Conservation (phyloP, 2,329 filamentous ascomycete genomes). For the Diplocarpon mali region DNA sequence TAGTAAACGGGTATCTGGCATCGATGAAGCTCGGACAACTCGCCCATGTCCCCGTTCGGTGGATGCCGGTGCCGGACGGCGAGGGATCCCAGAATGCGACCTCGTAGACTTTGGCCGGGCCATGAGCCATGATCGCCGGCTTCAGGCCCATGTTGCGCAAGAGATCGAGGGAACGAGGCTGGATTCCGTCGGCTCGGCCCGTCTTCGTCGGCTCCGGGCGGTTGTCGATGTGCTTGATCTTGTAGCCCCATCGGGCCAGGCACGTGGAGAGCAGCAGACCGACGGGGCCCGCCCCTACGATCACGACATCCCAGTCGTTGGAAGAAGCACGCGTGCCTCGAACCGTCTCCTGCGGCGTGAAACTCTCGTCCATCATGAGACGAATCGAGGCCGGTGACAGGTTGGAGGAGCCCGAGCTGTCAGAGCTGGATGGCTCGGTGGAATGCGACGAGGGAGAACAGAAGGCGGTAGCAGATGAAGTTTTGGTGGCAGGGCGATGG, state of each 20-base stretch:
- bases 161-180: slow-evolving; percentile 78
- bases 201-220: slow-evolving; percentile 74
- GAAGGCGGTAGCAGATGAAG: no score
- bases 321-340: slow-evolving; percentile 5
- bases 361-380: slow-evolving; percentile 17
- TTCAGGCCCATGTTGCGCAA: slow-evolving; percentile 85
- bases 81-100: slow-evolving; percentile 63
- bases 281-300: slow-evolving; percentile 81
- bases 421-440: not conserved
- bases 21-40: slow-evolving; percentile 79
- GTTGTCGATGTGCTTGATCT: slow-evolving; percentile 91
- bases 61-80: slow-evolving; percentile 43
- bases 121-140: slow-evolving; percentile 73
- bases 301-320: slow-evolving; percentile 54
- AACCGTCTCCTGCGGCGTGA: slow-evolving; percentile 12
- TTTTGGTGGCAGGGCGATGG: no score
- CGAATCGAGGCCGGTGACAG: not conserved
- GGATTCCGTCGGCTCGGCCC: slow-evolving; percentile 83
- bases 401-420: not conserved
- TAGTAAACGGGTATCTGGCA: slow-evolving; percentile 59
- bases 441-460: not conserved
- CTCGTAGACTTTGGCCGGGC: slow-evolving; percentile 77
- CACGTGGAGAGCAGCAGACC: slow-evolving; percentile 81
- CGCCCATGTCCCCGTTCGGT: slow-evolving; percentile 65
- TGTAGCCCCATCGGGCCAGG: slow-evolving; percentile 86